Evolutionary conservation across 345 rosid species (phyloP).

Genomic region (Carallia pectinifolia): DNA sequence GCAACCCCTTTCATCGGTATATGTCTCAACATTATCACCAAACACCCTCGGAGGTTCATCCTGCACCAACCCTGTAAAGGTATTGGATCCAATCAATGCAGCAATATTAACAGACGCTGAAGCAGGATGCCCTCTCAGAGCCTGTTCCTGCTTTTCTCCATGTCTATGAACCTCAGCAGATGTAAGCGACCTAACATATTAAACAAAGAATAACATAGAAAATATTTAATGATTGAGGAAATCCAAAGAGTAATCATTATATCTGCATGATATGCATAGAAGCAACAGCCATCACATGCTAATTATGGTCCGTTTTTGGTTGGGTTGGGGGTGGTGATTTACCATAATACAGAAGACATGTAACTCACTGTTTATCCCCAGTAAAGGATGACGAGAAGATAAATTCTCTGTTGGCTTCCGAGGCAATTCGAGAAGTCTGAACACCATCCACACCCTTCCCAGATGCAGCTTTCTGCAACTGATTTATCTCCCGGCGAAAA

Average conservation of each 20-base stretch:
- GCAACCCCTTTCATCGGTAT: slow-evolving; percentile 77
- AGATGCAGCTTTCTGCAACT: slow-evolving; percentile 87
- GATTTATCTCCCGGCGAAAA: slow-evolving; percentile 91
- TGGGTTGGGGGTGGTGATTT: too few species aligned
- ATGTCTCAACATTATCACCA: slow-evolving; percentile 72
- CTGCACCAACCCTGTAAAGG: slow-evolving; percentile 30
- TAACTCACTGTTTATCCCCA: slow-evolving; percentile 87
- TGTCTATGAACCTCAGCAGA: slow-evolving; percentile 48
- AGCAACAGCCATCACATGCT: neutral
- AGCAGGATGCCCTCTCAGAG: slow-evolving; percentile 24
- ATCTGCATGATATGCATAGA: neutral
- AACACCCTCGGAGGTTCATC: slow-evolving; percentile 37
- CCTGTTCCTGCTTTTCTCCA: slow-evolving; percentile 39
- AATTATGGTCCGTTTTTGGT: too few species aligned
- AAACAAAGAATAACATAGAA: slow-evolving; percentile 6
- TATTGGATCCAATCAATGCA: slow-evolving; percentile 41
- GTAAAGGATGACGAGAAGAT: slow-evolving; percentile 84
- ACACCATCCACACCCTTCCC: slow-evolving; percentile 83
- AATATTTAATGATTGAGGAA: slow-evolving; percentile 6
- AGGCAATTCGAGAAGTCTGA: slow-evolving; percentile 85
- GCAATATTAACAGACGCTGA: slow-evolving; percentile 30
- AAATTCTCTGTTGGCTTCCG: slow-evolving; percentile 94
- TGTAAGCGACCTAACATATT: slow-evolving; percentile 53
- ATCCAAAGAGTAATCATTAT: neutral
- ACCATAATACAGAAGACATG: too few species aligned